Evolutionary conservation across 2,329 filamentous ascomycete genomes (phyloP).

Genomic region (Elsinoe ampelina): DNA sequence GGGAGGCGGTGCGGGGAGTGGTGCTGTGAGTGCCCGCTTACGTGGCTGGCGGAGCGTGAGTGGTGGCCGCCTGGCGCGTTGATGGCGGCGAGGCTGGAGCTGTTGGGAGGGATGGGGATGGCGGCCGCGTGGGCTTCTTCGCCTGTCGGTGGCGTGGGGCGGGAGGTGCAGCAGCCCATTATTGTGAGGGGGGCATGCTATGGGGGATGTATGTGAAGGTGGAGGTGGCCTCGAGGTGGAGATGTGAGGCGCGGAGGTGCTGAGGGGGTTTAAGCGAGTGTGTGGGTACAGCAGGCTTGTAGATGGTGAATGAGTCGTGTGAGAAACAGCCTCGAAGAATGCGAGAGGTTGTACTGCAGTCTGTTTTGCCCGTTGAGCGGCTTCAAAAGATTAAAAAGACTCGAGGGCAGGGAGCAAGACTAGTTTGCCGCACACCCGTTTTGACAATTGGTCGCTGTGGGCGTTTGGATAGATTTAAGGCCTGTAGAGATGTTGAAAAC

Average conservation of each 20-base stretch:
- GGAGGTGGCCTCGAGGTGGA: not conserved
- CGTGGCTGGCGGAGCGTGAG: slow-evolving; percentile 11
- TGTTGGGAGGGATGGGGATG: slow-evolving; percentile 9
- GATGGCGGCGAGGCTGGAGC: slow-evolving; percentile 15
- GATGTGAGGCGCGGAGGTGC: not conserved
- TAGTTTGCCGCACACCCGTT: not conserved
- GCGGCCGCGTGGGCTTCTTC: slow-evolving; percentile 12
- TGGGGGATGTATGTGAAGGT: not conserved
- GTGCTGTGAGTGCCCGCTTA: not conserved
- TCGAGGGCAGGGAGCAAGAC: not conserved
- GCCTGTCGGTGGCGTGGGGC: slow-evolving; percentile 6
- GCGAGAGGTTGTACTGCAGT: not conserved
- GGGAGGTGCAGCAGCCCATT: slow-evolving; percentile 16
- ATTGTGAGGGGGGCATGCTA: not conserved
- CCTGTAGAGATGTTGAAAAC: not conserved
- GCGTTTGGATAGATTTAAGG: not conserved
- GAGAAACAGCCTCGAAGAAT: not conserved
- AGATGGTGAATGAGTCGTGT: not conserved
- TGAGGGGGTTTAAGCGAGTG: not conserved
- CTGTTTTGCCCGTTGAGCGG: not conserved
- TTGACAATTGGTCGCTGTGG: not conserved
- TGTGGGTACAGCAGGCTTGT: not conserved
- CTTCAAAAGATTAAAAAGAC: slow-evolving; percentile 4
- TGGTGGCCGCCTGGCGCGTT: not conserved
- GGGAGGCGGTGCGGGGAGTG: slow-evolving; percentile 2